Evolutionary conservation across 805 yeast genomes (phyloP).

Genomic region (Pichia nanzhaoensis): DNA sequence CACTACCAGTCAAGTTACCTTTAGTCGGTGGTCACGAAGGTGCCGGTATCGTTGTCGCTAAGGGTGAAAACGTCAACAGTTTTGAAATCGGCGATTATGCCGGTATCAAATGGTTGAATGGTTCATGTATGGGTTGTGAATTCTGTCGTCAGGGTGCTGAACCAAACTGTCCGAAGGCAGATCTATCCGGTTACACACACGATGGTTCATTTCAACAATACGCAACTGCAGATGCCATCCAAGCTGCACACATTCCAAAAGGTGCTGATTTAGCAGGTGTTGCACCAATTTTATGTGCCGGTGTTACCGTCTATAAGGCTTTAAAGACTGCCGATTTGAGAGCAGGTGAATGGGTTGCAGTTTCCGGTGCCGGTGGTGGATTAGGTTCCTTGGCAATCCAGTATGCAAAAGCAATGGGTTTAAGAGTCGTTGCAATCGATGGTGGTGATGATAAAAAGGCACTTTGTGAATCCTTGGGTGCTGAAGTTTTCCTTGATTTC

Average conservation of each 20-base stretch:
- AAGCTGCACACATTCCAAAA: conserved; percentile 72
- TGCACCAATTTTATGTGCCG: conserved; percentile 84
- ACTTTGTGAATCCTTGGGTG: conserved; percentile 50
- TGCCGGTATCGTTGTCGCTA: conserved; percentile 73
- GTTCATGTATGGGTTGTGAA: conserved; percentile 68
- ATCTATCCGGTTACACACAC: conserved; percentile 78
- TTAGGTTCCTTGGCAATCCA: conserved; percentile 71
- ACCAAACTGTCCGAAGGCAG: conserved; percentile 63
- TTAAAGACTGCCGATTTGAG: conserved; percentile 70
- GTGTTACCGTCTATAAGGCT: conserved; percentile 87
- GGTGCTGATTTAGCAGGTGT: conserved; percentile 67
- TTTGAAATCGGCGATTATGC: conserved; percentile 72
- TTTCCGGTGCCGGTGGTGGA: conserved; percentile 81
- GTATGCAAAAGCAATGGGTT: conserved; percentile 72
- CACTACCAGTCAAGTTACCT: conserved; percentile 60
- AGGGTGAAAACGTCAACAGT: conserved; percentile 57
- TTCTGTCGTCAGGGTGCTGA: conserved; percentile 59
- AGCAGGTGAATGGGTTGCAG: conserved; percentile 68
- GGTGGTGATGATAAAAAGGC: conserved; percentile 64
- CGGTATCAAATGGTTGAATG: conserved; percentile 75
- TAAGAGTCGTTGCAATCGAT: conserved; percentile 63
- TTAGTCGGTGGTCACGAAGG: conserved; percentile 84
- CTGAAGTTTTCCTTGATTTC: conserved; percentile 57
- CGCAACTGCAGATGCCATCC: conserved; percentile 81
- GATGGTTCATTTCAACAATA: conserved; percentile 91